A percentile compares a stretch with the other conserved stretches of the same genome.
phyloP scores from a whole-genome alignment of 768 basidiomycete species.

The Tephrocybe sp. region DNA sequence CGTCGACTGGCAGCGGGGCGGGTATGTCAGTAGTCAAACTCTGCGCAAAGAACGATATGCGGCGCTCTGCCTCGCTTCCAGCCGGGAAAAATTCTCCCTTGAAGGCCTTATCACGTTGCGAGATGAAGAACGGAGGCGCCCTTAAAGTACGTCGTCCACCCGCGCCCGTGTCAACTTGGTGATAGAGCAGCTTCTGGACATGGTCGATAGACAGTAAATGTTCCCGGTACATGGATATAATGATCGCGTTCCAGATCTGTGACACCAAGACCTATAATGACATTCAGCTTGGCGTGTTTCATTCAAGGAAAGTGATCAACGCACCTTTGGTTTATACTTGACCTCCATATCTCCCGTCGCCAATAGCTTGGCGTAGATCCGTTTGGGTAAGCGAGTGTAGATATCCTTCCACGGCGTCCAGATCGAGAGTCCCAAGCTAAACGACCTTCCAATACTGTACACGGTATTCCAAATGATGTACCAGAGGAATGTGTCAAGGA shows the following conservation, averaged over 20 bases:
- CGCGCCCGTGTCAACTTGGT: constrained; percentile 79
- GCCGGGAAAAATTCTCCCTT: constrained; percentile 87
- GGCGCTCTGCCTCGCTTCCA: constrained; percentile 93
- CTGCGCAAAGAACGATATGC: constrained; percentile 99
- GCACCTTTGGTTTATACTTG: constrained; percentile 98
- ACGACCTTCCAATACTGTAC: constrained; percentile 83
- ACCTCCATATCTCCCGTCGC: constrained; percentile 95
- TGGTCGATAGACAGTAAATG: constrained; percentile 98
- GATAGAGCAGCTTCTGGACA: constrained; percentile 96
- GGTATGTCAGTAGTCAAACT: constrained; percentile 95
- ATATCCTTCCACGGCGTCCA: constrained; percentile 99
- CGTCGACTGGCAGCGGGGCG: constrained; percentile 90
- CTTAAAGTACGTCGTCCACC: constrained; percentile 90
- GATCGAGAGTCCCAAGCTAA: constrained; percentile 89
- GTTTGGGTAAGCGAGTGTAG: constrained; percentile 91
- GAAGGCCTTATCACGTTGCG: constrained; percentile 84
- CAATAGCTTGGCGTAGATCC: constrained; percentile 93
- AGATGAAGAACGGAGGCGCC: constrained; percentile 97
- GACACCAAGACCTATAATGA: constrained; percentile 82
- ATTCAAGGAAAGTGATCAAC: constrained; percentile 13
- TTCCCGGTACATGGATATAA: constrained; percentile 99
- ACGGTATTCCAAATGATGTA: constrained; percentile 99
- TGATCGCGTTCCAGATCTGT: constrained; percentile 99
- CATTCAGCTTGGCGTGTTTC: constrained; percentile 4
- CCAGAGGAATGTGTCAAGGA: constrained; percentile 99